phyloP scores from a whole-genome alignment of 176 grass and related monocot species.

The Rhipidocladum racemiflorum region DNA sequence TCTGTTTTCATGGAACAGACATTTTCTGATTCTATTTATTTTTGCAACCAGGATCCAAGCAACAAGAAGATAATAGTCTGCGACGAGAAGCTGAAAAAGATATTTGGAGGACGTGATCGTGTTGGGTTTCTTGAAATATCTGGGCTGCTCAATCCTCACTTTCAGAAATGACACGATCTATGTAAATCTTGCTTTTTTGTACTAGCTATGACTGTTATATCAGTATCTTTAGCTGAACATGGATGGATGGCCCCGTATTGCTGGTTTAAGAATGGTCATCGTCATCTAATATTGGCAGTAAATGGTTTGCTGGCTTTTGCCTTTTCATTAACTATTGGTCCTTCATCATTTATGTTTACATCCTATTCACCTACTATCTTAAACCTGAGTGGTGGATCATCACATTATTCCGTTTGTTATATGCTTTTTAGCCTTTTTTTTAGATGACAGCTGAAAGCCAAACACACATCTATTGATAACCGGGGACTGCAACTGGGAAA shows the following conservation, averaged over 20 bases:
- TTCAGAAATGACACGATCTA: conserved; percentile 50
- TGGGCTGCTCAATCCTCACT: conserved; percentile 69
- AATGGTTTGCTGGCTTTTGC: conserved; percentile 15
- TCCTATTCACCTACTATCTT: conserved; percentile 3
- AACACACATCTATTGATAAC: neutral
- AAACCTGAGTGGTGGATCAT: conserved; percentile 27
- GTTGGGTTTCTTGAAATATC: conserved; percentile 86
- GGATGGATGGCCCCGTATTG: neutral
- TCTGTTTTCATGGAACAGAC: neutral
- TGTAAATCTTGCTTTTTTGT: conserved; percentile 35
- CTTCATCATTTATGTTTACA: conserved; percentile 17
- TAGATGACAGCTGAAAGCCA: conserved; percentile 15
- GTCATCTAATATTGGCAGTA: conserved; percentile 14
- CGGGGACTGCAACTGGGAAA: conserved; percentile 16
- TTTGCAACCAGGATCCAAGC: conserved; percentile 53
- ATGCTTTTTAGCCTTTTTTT: neutral
- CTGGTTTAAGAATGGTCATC: conserved; percentile 27
- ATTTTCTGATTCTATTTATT: conserved; percentile 7
- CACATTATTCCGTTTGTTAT: neutral
- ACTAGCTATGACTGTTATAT: conserved; percentile 21
- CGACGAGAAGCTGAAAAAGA: conserved; percentile 75
- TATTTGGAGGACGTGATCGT: conserved; percentile 71
- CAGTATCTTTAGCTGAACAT: conserved; percentile 27
- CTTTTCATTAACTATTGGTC: conserved; percentile 4
- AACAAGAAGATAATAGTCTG: conserved; percentile 79